These are phyloP conservation scores for Lipomyces chichibuensis DNA, from an alignment of 805 yeast species.

Conservation along the genomic window DNA sequence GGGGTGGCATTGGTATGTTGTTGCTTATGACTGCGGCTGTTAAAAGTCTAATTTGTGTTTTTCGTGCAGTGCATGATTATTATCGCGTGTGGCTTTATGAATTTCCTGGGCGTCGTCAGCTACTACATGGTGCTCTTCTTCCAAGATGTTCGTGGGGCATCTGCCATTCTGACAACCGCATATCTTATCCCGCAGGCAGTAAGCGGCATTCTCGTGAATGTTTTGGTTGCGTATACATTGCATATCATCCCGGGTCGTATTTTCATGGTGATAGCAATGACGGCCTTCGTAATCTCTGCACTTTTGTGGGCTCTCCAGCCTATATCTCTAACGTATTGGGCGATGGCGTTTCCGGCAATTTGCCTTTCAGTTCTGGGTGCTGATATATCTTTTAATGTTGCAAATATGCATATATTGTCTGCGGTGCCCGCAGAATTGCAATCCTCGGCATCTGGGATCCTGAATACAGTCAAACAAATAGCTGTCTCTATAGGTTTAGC, in stretches of 20 bases:
- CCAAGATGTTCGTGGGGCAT: conserved; percentile 47
- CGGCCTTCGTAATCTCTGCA: conserved; percentile 46
- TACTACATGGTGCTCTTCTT: conserved; percentile 51
- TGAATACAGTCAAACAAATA: conserved; percentile 52
- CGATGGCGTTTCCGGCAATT: conserved; percentile 53
- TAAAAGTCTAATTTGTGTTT: not conserved
- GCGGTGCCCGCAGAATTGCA: conserved; percentile 50
- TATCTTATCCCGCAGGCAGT: conserved; percentile 52
- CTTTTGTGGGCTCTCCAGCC: conserved; percentile 52
- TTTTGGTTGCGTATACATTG: conserved; percentile 53
- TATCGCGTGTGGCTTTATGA: conserved; percentile 48
- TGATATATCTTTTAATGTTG: conserved; percentile 53
- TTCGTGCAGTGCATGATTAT: conserved; percentile 43
- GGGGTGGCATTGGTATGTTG: conserved; percentile 47
- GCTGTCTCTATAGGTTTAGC: conserved; percentile 51
- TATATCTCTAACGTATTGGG: conserved; percentile 48
- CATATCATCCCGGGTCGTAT: conserved; percentile 51
- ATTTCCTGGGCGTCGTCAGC: conserved; percentile 48
- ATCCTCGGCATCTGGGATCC: conserved; percentile 54
- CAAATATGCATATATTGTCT: conserved; percentile 49
- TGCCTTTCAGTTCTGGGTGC: conserved; percentile 52
- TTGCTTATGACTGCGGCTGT: not conserved
- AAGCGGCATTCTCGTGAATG: conserved; percentile 49
- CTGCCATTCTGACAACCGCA: conserved; percentile 51
- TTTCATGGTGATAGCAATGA: conserved; percentile 46